Percentiles rank a stretch among this genome's conserved stretches.
Evolutionary conservation across 192 early-diverging fungal species (phyloP).

Genomic region (Phlyctochytrium planicorne): DNA sequence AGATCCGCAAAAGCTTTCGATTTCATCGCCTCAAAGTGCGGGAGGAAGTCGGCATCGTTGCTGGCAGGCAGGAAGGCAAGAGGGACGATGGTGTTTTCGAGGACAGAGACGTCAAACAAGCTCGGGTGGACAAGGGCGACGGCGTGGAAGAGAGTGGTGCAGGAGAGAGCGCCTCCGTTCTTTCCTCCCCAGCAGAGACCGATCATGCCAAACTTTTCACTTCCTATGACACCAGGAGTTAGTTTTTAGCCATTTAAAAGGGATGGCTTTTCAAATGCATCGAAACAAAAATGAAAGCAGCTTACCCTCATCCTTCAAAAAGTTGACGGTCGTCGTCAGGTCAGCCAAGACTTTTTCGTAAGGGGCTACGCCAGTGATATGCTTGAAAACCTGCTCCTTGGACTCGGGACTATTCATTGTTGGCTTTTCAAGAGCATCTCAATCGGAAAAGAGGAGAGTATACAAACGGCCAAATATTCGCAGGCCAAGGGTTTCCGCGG

Average conservation of each 20-base stretch:
- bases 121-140: constrained; percentile 19
- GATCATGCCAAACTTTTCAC: constrained; percentile 13
- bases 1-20: constrained; percentile 1
- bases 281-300: background rate
- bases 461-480: constrained; percentile 7
- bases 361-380: background rate
- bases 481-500: constrained; percentile 19
- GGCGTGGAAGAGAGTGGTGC: background rate
- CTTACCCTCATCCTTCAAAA: background rate
- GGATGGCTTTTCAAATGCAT: no score
- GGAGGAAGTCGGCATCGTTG: constrained; percentile 13
- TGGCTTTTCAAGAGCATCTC: background rate
- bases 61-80: constrained; percentile 18
- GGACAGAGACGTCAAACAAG: constrained; percentile 3
- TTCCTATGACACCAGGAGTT: background rate
- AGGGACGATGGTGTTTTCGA: background rate
- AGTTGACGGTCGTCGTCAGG: background rate
- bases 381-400: constrained; percentile 1
- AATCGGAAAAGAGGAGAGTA: background rate
- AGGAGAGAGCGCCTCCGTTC: background rate
- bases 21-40: constrained; percentile 1
- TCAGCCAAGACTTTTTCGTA: background rate
- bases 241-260: no score
- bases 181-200: constrained; percentile 23
- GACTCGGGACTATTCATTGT: background rate